Conservation (phyloP, 331 rosid species). For the Cydonia oblonga region DNA sequence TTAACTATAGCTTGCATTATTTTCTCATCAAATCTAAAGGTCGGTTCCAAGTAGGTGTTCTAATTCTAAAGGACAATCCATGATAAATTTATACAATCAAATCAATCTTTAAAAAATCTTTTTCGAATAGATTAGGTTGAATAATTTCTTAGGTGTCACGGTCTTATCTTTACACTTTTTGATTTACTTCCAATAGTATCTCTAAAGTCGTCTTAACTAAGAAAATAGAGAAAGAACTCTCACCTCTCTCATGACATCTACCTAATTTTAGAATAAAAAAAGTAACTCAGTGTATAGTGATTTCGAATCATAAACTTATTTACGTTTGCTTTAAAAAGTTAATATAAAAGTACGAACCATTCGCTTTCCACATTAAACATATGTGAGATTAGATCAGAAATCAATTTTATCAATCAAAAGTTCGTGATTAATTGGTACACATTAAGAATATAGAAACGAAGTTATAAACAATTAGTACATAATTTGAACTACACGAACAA, state of each 20-base stretch:
- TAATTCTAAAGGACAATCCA: constrained; percentile 7
- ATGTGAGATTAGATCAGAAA: neutral
- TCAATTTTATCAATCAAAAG: too few relatives aligned
- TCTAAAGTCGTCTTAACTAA: neutral
- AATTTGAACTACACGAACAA: neutral
- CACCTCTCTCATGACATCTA: neutral
- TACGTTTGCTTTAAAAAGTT: neutral
- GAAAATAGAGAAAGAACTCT: neutral
- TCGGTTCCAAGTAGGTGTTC: neutral
- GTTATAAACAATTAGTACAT: neutral
- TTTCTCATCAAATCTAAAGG: neutral
- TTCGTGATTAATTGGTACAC: neutral
- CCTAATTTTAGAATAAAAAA: neutral
- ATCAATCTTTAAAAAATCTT: constrained; percentile 16
- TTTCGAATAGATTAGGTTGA: too few relatives aligned
- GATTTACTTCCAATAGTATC: neutral
- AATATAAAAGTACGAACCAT: neutral
- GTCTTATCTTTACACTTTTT: constrained; percentile 16
- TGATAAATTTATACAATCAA: constrained; percentile 16
- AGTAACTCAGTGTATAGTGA: neutral
- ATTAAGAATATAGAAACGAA: too few relatives aligned
- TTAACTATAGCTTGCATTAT: neutral
- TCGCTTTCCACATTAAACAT: neutral
- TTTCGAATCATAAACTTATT: neutral
- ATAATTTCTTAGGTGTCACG: neutral